Conservation (phyloP, 768 basidiomycete species). For the Hemileccinum impolitum region DNA sequence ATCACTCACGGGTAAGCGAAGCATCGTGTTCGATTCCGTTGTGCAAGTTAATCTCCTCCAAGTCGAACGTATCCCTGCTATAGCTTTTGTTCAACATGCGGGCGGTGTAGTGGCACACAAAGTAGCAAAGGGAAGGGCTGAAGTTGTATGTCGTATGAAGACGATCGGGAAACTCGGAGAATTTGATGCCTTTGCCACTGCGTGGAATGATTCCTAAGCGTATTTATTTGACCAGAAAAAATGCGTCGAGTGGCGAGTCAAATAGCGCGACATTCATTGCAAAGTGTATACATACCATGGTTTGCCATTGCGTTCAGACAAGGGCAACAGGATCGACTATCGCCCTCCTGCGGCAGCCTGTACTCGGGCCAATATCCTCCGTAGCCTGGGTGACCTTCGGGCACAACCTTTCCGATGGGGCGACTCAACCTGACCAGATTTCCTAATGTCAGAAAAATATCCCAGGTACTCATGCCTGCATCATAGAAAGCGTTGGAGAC, state of each 20-base stretch:
- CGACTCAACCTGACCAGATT: constrained; percentile 19
- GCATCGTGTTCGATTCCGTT: constrained; percentile 19
- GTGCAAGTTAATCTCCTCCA: constrained; percentile 37
- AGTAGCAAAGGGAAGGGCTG: constrained; percentile 59
- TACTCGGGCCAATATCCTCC: constrained; percentile 70
- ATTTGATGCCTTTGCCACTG: constrained; percentile 68
- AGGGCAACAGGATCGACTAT: constrained; percentile 70
- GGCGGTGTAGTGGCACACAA: constrained; percentile 58
- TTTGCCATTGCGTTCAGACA: constrained; percentile 77
- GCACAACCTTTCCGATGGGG: constrained; percentile 50
- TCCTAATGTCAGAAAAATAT: constrained; percentile 12
- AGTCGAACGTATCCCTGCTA: constrained; percentile 54
- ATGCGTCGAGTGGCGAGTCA: not conserved
- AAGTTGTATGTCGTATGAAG: constrained; percentile 66
- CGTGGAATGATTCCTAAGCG: constrained; percentile 43
- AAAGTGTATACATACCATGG: constrained; percentile 59
- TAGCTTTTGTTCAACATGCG: constrained; percentile 55
- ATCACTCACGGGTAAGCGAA: constrained; percentile 28
- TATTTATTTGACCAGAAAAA: not conserved
- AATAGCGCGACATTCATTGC: constrained; percentile 30
- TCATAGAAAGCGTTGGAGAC: constrained; percentile 11
- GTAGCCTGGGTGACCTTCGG: constrained; percentile 49
- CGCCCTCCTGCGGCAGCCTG: constrained; percentile 51
- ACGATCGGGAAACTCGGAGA: constrained; percentile 36
- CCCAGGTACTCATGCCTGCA: constrained; percentile 6